These are phyloP conservation scores for Podospora pseudocomata DNA, from an alignment of 495 filamentous ascomycete species.

Conservation along the genomic window DNA sequence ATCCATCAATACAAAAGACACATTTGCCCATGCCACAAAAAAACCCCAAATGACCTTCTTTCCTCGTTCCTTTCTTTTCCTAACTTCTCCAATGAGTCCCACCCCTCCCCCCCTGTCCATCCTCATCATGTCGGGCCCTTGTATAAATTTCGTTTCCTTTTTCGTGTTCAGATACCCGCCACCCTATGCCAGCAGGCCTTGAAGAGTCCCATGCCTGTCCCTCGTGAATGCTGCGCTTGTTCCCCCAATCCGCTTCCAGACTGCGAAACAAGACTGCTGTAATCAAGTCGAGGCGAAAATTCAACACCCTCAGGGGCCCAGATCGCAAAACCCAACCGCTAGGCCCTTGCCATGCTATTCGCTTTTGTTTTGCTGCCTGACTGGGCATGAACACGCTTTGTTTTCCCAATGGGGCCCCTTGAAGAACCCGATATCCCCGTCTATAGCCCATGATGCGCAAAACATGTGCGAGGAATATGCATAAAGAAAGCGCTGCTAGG, in stretches of 20 bases:
- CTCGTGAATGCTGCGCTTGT: not conserved
- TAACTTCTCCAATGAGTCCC: too few species aligned
- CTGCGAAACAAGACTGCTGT: not conserved
- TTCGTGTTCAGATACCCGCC: not conserved
- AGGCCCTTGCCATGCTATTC: not conserved
- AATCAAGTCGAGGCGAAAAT: not conserved
- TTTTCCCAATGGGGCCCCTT: not conserved
- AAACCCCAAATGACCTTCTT: not conserved
- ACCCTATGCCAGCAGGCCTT: not conserved
- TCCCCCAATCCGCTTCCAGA: not conserved
- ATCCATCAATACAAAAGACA: slow-evolving; percentile 2
- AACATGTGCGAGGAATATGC: slow-evolving; percentile 3
- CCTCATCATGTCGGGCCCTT: not conserved
- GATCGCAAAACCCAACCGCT: not conserved
- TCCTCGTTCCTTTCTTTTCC: not conserved
- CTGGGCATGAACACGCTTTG: slow-evolving; percentile 10
- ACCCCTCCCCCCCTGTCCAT: not conserved
- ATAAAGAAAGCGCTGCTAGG: slow-evolving; percentile 7
- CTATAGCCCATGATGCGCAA: slow-evolving; percentile 23
- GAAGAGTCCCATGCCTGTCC: not conserved
- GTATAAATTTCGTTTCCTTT: not conserved
- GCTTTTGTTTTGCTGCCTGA: not conserved
- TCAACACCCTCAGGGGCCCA: not conserved
- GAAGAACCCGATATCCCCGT: slow-evolving; percentile 22
- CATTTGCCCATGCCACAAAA: not conserved